Evolutionary conservation across 148 eudicot genomes (phyloP), one percentile per base, ranked within the genome.

Genomic region (Rhododendron molle): DNA sequence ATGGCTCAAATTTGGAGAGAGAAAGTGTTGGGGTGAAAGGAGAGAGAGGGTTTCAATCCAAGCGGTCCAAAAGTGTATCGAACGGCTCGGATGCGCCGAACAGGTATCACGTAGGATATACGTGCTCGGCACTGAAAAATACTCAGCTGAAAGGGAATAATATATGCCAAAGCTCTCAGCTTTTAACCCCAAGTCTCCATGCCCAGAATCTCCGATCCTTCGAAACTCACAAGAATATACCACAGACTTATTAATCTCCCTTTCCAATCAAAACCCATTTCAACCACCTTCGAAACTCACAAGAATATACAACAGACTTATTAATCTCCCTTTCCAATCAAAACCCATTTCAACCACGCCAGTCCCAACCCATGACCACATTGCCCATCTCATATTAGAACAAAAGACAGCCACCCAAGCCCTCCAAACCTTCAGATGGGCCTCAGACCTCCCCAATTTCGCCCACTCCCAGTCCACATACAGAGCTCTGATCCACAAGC

Each of bases 401-500:
- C 96, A 94, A 83, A 93, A 89, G 83, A 88, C 96, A 32, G 83
- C 95, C 18, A 52, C 87, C 5, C 88, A 91, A 90, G 95, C 95
- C 38, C 90, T 97, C 81, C 85, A 93, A 85, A 97, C 98, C 65
- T 97, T 97, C 88, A 89, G 86, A 93, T 95, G 99, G 99, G 99
- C 99, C 36, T 92, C 98, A 26, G 90, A 90, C 43, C 78, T 95
- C 80, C 95, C 96, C 86, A 83, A 89, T 88, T 97, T 97, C 87
- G 87, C 91, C 65, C 99, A 95, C 89, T 90, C 85, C 67, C 94
- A 89, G 32, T 91, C 94, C 72, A 97, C 98, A 3, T 95, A 93
- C 89, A 86, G 98, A 78, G 98, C 93, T 47, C 78, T 95, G 85
- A 82, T 94, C 74, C 94, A 95, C 86, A 95, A 92, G 88, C 91